Conservation (phyloP, 352 stramenopile genomes). For the Globisporangium megalacanthum region DNA sequence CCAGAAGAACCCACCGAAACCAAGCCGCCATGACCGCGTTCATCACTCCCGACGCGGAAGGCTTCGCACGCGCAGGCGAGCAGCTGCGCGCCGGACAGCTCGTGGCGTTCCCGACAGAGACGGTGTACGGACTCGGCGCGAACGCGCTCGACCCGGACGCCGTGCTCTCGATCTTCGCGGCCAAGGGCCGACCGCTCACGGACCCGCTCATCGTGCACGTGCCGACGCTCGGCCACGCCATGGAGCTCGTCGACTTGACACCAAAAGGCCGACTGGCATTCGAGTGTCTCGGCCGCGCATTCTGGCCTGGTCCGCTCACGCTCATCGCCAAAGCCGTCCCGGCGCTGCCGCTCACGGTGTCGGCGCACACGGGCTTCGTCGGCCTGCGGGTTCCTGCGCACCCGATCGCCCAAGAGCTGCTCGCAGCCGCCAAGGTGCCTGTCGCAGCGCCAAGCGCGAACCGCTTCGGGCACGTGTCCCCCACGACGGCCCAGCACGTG, state of each 20-base stretch:
- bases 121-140: conserved; percentile 98
- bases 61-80: conserved; percentile 45
- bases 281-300: conserved; percentile 75
- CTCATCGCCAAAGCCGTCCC: conserved; percentile 92
- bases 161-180: conserved; percentile 95
- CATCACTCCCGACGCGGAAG: conserved; percentile 35
- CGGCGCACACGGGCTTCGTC: conserved; percentile 96
- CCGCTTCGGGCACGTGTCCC: conserved; percentile 98
- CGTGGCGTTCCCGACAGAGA: conserved; percentile 98
- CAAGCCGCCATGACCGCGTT: conserved; percentile 14
- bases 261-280: conserved; percentile 67
- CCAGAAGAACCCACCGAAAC: no score
- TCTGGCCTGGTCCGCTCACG: conserved; percentile 98
- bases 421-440: conserved; percentile 87
- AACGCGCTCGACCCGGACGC: conserved; percentile 93
- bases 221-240: conserved; percentile 71
- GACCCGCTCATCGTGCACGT: conserved; percentile 99
- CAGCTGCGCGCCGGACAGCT: conserved; percentile 73
- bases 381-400: conserved; percentile 95
- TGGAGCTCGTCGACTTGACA: conserved; percentile 86
- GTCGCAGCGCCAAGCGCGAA: conserved; percentile 98
- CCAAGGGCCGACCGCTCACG: conserved; percentile 93
- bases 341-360: conserved; percentile 76
- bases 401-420: conserved; percentile 86
- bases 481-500: conserved; percentile 95